Evolutionary conservation across 192 early-diverging fungal species (phyloP).

Genomic region (Rhizophlyctis rosea): DNA sequence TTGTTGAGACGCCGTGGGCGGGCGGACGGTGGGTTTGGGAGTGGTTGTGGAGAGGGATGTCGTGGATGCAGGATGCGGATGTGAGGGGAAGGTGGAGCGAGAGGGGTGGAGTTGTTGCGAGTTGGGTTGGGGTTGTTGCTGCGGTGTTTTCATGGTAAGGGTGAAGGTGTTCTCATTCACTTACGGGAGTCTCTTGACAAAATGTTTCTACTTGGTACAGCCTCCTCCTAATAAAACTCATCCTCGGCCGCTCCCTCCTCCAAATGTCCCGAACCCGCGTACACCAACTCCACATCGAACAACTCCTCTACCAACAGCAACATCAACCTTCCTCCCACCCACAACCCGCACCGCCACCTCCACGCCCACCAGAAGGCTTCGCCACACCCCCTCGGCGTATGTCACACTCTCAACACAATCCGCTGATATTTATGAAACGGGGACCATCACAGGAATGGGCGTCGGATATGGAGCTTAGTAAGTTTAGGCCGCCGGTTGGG

Average conservation of each 20-base stretch:
- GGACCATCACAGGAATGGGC: neutral
- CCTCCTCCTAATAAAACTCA: slow-evolving; percentile 66
- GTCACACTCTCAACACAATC: too few species aligned
- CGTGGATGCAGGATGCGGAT: neutral
- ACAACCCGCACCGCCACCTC: neutral
- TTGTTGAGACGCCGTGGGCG: slow-evolving; percentile 1
- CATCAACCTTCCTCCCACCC: neutral
- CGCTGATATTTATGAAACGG: too few species aligned
- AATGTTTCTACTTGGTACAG: slow-evolving; percentile 19
- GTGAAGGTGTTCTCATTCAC: too few species aligned
- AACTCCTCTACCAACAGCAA: neutral
- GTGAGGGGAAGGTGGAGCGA: neutral
- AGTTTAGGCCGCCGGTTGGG: neutral
- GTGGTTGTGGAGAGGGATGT: slow-evolving; percentile 6
- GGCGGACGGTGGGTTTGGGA: neutral
- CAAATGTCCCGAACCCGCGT: slow-evolving; percentile 53
- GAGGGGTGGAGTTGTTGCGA: neutral
- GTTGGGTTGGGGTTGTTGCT: slow-evolving; percentile 2
- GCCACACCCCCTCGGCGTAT: neutral
- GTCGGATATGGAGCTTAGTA: neutral
- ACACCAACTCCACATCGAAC: slow-evolving; percentile 1
- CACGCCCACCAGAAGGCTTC: neutral
- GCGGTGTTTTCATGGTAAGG: slow-evolving; percentile 4
- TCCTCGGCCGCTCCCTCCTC: slow-evolving; percentile 73
- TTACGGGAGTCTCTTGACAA: neutral